Percentiles rank a stretch among this genome's conserved stretches.
phyloP scores from a whole-genome alignment of 1,284 basidiomycete genomes.

The Cryptococcus neoformans region DNA sequence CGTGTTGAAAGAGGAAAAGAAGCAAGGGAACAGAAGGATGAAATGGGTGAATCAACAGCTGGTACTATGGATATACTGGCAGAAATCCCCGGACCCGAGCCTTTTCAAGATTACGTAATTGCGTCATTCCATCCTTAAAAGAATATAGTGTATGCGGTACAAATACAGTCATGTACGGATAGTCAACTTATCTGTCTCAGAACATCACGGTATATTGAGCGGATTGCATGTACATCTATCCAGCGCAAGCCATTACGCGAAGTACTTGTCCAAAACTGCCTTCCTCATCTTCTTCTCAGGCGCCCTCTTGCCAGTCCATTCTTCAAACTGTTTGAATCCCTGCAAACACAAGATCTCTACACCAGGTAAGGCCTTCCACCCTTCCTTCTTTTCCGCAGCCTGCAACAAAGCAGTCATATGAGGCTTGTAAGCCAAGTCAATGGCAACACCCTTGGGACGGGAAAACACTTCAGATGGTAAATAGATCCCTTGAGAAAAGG shows the following conservation, averaged over 20 bases:
- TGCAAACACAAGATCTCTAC: slow-evolving; percentile 83
- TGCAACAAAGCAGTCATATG: slow-evolving; percentile 53
- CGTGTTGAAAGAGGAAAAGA: too few species aligned
- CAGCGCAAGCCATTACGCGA: slow-evolving; percentile 4
- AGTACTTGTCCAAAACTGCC: slow-evolving; percentile 49
- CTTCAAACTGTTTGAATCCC: slow-evolving; percentile 76
- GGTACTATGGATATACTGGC: too few species aligned
- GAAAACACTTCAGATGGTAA: slow-evolving; percentile 56
- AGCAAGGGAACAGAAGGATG: too few species aligned
- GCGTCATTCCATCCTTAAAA: too few species aligned
- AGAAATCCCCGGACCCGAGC: too few species aligned
- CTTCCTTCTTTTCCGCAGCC: slow-evolving; percentile 36
- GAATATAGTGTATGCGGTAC: background rate
- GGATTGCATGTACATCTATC: too few species aligned
- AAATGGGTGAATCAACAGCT: too few species aligned
- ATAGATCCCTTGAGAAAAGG: slow-evolving; percentile 52
- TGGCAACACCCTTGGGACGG: slow-evolving; percentile 59
- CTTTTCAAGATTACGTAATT: too few species aligned
- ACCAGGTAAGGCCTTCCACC: slow-evolving; percentile 74
- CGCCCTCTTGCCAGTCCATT: slow-evolving; percentile 65
- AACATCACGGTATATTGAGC: too few species aligned
- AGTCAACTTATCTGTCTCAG: too few species aligned
- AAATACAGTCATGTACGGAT: background rate
- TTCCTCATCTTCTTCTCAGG: slow-evolving; percentile 49
- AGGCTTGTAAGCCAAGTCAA: slow-evolving; percentile 92